A percentile compares a stretch with the other conserved stretches of the same genome.
These are phyloP conservation scores for Globisporangium polare DNA, from an alignment of 352 stramenopile species.

Conservation along the genomic window DNA sequence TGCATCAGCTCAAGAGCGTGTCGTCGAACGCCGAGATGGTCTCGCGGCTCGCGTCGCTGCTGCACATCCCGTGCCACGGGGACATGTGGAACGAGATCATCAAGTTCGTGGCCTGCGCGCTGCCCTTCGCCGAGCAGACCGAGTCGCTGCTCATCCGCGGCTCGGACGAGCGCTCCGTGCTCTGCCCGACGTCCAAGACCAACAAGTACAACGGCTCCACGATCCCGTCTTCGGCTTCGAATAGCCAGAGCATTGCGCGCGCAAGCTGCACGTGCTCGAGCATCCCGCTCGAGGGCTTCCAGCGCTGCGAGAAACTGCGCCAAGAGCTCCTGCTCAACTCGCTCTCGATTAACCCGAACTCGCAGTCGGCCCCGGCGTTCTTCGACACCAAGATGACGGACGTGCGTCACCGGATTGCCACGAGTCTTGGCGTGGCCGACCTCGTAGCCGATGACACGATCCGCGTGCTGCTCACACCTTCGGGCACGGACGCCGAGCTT, in stretches of 20 bases:
- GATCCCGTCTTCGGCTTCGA: constrained; percentile 24
- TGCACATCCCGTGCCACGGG: constrained; percentile 69
- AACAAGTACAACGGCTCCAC: constrained; percentile 89
- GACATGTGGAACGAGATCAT: constrained; percentile 75
- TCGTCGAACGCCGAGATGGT: constrained; percentile 55
- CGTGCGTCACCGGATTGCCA: constrained; percentile 51
- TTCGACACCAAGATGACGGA: constrained; percentile 68
- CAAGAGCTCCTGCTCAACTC: constrained; percentile 76
- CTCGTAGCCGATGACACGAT: constrained; percentile 52
- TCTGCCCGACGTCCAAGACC: constrained; percentile 71
- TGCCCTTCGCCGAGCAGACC: constrained; percentile 82
- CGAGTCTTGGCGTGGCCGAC: constrained; percentile 45
- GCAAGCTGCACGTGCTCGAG: constrained; percentile 86
- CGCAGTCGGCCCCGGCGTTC: constrained; percentile 54
- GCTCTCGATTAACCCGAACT: constrained; percentile 80
- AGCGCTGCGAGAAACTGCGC: constrained; percentile 56
- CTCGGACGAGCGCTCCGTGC: constrained; percentile 80
- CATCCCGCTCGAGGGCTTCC: constrained; percentile 63
- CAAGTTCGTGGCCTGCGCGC: constrained; percentile 67
- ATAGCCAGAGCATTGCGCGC: constrained; percentile 55
- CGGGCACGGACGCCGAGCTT: constrained; percentile 84
- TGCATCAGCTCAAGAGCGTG: constrained; percentile 60
- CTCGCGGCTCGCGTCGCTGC: constrained; percentile 53
- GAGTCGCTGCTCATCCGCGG: constrained; percentile 79
- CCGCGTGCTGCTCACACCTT: constrained; percentile 72